Conservation (phyloP, 495 filamentous ascomycete species). For the Delitschia confertaspora region DNA sequence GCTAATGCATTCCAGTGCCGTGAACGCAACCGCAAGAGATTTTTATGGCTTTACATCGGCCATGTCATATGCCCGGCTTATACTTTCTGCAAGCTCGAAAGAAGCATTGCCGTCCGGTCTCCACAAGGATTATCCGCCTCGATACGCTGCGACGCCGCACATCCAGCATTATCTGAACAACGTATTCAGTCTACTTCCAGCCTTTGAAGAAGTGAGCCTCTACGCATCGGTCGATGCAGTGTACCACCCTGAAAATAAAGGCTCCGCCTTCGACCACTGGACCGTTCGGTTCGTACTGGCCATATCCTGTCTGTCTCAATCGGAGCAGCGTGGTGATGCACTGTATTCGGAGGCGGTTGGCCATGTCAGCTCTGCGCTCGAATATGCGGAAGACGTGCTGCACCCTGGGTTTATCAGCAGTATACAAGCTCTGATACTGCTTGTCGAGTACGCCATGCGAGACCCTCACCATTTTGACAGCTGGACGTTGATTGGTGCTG, state of each 20-base stretch:
- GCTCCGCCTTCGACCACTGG: constrained; percentile 71
- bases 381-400: constrained; percentile 68
- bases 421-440: constrained; percentile 74
- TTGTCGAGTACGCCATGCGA: constrained; percentile 79
- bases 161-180: constrained; percentile 77
- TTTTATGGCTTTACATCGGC: constrained; percentile 77
- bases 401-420: constrained; percentile 71
- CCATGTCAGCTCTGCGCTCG: constrained; percentile 60
- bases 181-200: constrained; percentile 67
- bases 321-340: constrained; percentile 54
- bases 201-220: constrained; percentile 66
- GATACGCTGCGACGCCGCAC: constrained; percentile 53
- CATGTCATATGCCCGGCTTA: constrained; percentile 78
- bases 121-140: constrained; percentile 53
- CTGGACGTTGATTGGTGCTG: constrained; percentile 84
- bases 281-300: constrained; percentile 82
- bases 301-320: constrained; percentile 63
- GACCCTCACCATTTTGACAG: constrained; percentile 83
- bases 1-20: constrained; percentile 46
- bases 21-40: constrained; percentile 86
- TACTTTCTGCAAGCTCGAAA: constrained; percentile 63
- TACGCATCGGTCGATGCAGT: constrained; percentile 69
- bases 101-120: constrained; percentile 52
- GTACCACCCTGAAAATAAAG: constrained; percentile 56
- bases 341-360: constrained; percentile 55